A percentile compares a stretch with the other conserved stretches of the same genome.
Evolutionary conservation across 441 rosid genomes (phyloP).

Genomic region (Aquilaria agallochum): DNA sequence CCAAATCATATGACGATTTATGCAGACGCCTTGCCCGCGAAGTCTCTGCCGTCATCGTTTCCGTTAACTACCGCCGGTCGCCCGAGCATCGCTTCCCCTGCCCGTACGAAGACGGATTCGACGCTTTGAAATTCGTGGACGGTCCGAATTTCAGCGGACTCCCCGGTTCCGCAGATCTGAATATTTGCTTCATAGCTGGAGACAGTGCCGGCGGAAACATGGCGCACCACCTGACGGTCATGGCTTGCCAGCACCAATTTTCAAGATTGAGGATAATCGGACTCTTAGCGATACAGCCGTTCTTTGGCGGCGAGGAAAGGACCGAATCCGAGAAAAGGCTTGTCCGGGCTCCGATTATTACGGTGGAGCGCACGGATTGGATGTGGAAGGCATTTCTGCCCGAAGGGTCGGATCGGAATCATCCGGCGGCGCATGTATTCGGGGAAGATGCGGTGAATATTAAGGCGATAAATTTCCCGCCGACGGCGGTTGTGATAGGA

Average conservation of each 20-base stretch:
- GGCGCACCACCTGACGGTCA: constrained; percentile 27
- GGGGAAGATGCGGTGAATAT: constrained; percentile 20
- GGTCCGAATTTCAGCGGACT: constrained; percentile 6
- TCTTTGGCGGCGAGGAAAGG: constrained; percentile 24
- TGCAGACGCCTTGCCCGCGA: constrained; percentile 19
- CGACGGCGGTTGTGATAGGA: constrained; percentile 12
- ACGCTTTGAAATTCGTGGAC: constrained; percentile 22
- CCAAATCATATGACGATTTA: constrained; percentile 14
- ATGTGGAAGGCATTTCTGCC: constrained; percentile 30
- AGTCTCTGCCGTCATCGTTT: constrained; percentile 15
- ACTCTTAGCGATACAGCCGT: constrained; percentile 20
- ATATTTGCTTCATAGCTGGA: constrained; percentile 18
- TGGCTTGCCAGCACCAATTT: constrained; percentile 6
- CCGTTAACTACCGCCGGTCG: constrained; percentile 26
- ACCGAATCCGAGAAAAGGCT: constrained; percentile 20
- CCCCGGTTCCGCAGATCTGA: constrained; percentile 8
- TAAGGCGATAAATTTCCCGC: constrained; percentile 14
- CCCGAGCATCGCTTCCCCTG: constrained; percentile 26
- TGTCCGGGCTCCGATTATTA: background rate
- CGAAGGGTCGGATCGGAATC: constrained; percentile 21
- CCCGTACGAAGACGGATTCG: constrained; percentile 25
- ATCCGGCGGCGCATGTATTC: constrained; percentile 21
- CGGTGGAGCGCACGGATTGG: constrained; percentile 20
- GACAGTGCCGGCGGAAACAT: constrained; percentile 30
- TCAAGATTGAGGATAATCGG: constrained; percentile 12